phyloP scores from a whole-genome alignment of 768 basidiomycete genomes.

The Naganishia antarctica region DNA sequence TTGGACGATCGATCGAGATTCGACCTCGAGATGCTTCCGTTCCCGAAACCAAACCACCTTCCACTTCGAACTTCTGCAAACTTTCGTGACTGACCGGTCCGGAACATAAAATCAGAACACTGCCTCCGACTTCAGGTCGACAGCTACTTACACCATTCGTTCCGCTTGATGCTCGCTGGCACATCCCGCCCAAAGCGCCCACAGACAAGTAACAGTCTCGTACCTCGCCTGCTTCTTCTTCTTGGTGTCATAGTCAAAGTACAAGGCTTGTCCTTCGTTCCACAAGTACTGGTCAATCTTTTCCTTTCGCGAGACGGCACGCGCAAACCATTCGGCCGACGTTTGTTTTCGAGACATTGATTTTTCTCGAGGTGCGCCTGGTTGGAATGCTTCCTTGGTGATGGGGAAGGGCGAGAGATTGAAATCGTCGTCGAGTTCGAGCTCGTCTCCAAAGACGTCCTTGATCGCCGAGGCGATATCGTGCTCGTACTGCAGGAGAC shows the following conservation, averaged over 20 bases:
- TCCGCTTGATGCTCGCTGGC: constrained; percentile 92
- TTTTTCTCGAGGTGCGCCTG: constrained; percentile 30
- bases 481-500: constrained; percentile 64
- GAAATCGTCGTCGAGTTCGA: constrained; percentile 90
- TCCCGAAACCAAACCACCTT: constrained; percentile 90
- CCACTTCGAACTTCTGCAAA: constrained; percentile 89
- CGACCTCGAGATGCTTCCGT: constrained; percentile 94
- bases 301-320: constrained; percentile 74
- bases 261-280: constrained; percentile 90
- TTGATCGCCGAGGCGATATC: constrained; percentile 97
- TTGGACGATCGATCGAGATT: constrained; percentile 90
- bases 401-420: constrained; percentile 80
- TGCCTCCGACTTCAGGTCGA: not conserved
- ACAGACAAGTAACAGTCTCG: constrained; percentile 93
- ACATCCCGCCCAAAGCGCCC: constrained; percentile 96
- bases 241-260: constrained; percentile 93
- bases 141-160: constrained; percentile 87
- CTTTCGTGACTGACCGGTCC: constrained; percentile 59
- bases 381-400: constrained; percentile 54
- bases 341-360: constrained; percentile 55
- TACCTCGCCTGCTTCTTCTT: constrained; percentile 87
- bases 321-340: constrained; percentile 86
- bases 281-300: constrained; percentile 91
- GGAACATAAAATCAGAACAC: not conserved
- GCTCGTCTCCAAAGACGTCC: constrained; percentile 86